Base-by-base conservation (phyloP, 1,284 basidiomycete genomes). In the Xerocomus amazonicus region DNA sequence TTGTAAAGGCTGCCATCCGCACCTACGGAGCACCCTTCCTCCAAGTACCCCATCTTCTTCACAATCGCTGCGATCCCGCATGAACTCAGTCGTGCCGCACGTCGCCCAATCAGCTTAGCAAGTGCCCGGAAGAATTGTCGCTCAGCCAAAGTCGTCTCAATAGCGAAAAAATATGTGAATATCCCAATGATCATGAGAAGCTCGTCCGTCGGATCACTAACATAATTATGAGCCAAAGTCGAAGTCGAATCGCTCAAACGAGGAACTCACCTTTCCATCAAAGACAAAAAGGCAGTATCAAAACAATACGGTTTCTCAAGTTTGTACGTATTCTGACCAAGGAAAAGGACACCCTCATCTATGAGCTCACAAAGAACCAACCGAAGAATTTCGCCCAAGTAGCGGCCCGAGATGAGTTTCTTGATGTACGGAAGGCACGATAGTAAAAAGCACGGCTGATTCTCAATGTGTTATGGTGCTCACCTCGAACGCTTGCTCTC, bases 371-470 rank as follows among this genome's bases (percentile, higher is more conserved):
- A 92, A 54, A 99, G 80, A 59, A 97, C 87, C 27, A 99, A 78
- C 28, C 96, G 87, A 65, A 98, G 81, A 60, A 98, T 91, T 73
- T 99, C 96, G 58, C 96, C 96, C 27, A 99, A 84, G 73, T 99
- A 99, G 47, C 96, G 83, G 52, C 96, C 96, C 1, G 96, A 96
- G 58, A 99, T 98, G 67, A 98, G 87, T 91, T 99, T 99, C 82
- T 98, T 49, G 44, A 13, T 17, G 45, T 32, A 17, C 9, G 6
- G 10, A 12, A 19, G 26, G 41, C 17, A 12, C 6, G 4, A 36
- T 36, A 35, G 37, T 37, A 32, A 23, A 32, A 3, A 39, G 9
- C 57, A 49, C 10, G 37, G 12, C 14, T 4, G 3, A 1, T 13
- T 37, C 48, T 40, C 19, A 9, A 33, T 13, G 6, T 12, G 13